Conservation (phyloP, 257 asterid species). For the Solanum virginianum region DNA sequence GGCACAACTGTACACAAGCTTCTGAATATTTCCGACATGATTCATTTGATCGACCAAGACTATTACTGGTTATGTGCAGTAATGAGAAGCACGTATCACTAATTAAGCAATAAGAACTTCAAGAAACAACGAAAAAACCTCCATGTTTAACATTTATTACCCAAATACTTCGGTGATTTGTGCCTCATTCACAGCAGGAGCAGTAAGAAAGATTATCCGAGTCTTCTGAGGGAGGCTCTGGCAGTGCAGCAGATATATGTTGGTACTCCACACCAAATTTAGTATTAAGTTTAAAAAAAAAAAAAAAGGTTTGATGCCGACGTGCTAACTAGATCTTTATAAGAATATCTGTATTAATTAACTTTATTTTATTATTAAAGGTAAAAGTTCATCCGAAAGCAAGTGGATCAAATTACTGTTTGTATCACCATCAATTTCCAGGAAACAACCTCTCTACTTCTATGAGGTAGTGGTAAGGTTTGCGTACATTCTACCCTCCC, state of each 20-base stretch:
- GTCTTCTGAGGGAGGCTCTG: constrained; percentile 68
- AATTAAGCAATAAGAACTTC: not conserved
- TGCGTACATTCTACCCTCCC: too few relatives aligned
- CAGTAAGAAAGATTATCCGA: constrained; percentile 51
- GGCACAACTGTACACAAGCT: constrained; percentile 48
- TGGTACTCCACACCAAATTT: not conserved
- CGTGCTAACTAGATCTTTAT: not conserved
- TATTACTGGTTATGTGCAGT: not conserved
- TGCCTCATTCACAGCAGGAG: constrained; percentile 69
- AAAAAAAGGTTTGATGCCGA: not conserved
- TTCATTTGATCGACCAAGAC: constrained; percentile 34
- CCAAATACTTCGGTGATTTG: constrained; percentile 22
- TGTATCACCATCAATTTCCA: not conserved
- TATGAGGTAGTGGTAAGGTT: too few relatives aligned
- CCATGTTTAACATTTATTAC: constrained; percentile 1
- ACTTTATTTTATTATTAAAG: not conserved
- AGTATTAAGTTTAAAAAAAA: too few relatives aligned
- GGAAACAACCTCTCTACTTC: too few relatives aligned
- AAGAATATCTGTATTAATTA: not conserved
- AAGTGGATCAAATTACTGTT: not conserved
- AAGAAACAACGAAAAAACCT: not conserved
- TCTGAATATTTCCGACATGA: constrained; percentile 48
- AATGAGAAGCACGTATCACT: not conserved
- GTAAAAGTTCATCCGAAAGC: not conserved
- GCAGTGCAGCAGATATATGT: not conserved